Evolutionary conservation across 164 flowering plant genomes (phyloP).

Genomic region (Liriodendron chinense): DNA sequence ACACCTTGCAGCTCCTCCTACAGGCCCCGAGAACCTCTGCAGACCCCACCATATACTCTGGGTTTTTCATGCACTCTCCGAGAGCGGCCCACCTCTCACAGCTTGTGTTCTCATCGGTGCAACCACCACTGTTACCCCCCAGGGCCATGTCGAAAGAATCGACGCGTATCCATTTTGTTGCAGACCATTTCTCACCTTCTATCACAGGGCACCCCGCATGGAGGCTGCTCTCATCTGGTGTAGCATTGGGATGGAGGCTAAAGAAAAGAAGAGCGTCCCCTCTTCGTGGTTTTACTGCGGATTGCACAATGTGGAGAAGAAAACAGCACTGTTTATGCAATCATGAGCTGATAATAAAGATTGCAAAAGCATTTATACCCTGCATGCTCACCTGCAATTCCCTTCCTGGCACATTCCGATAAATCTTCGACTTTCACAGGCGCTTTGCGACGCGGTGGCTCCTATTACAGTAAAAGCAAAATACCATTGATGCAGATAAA

Average conservation of each 20-base stretch:
- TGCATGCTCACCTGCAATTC: constrained; percentile 64
- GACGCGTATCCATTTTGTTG: constrained; percentile 98
- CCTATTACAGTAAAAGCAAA: constrained; percentile 29
- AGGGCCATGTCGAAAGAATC: constrained; percentile 66
- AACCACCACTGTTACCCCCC: constrained; percentile 29
- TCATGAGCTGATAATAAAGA: background rate
- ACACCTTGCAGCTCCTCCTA: constrained; percentile 80
- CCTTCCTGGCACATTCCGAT: constrained; percentile 86
- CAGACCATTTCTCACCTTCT: constrained; percentile 99
- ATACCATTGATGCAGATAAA: background rate
- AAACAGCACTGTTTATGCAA: background rate
- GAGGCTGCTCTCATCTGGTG: constrained; percentile 69
- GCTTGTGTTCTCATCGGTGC: constrained; percentile 57
- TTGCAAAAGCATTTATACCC: background rate
- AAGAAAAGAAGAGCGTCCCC: constrained; percentile 98
- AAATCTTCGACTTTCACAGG: constrained; percentile 38
- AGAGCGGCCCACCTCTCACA: constrained; percentile 88
- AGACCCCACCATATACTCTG: constrained; percentile 90
- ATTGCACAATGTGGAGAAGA: constrained; percentile 7
- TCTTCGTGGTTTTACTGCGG: constrained; percentile 73
- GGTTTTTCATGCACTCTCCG: constrained; percentile 88
- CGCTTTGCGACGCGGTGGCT: constrained; percentile 45
- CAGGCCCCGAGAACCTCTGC: constrained; percentile 74
- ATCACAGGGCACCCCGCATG: constrained; percentile 94
- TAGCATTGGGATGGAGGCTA: constrained; percentile 69